Evolutionary conservation across 2,329 filamentous ascomycete genomes (phyloP).

Genomic region (Verticillium nonalfalfae): DNA sequence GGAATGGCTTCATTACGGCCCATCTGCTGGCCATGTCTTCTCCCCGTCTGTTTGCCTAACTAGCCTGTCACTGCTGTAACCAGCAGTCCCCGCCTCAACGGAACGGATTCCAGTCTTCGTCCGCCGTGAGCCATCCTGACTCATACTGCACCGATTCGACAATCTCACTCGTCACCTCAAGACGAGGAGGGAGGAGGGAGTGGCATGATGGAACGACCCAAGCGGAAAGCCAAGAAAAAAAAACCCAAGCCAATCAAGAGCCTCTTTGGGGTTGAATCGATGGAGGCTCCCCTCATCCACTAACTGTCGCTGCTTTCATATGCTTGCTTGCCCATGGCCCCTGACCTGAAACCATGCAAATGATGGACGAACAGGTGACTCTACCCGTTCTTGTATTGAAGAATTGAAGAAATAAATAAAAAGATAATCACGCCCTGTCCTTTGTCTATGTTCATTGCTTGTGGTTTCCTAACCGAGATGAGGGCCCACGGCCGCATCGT

Average conservation of each 20-base stretch:
- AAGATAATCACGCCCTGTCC: slow-evolving; percentile 5
- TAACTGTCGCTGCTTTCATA: neutral
- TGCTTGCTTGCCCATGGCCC: neutral
- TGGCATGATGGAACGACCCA: neutral
- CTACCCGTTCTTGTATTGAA: slow-evolving; percentile 10
- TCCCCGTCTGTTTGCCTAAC: neutral
- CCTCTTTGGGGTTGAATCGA: neutral
- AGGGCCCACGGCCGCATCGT: neutral
- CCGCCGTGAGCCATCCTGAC: neutral
- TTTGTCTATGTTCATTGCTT: slow-evolving; percentile 14
- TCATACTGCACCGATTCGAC: neutral
- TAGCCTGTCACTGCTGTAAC: neutral
- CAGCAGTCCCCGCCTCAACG: neutral
- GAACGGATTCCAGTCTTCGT: neutral
- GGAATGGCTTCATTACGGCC: neutral
- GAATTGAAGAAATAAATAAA: neutral
- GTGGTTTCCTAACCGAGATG: neutral
- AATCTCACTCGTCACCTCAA: neutral
- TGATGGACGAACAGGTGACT: neutral
- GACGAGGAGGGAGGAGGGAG: neutral
- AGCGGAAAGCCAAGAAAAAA: neutral
- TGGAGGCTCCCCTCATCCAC: neutral
- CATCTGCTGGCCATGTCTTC: neutral
- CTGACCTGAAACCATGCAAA: neutral
- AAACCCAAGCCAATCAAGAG: neutral